Conservation (phyloP, 257 asterid genomes). For the Linderniella brevidens region DNA sequence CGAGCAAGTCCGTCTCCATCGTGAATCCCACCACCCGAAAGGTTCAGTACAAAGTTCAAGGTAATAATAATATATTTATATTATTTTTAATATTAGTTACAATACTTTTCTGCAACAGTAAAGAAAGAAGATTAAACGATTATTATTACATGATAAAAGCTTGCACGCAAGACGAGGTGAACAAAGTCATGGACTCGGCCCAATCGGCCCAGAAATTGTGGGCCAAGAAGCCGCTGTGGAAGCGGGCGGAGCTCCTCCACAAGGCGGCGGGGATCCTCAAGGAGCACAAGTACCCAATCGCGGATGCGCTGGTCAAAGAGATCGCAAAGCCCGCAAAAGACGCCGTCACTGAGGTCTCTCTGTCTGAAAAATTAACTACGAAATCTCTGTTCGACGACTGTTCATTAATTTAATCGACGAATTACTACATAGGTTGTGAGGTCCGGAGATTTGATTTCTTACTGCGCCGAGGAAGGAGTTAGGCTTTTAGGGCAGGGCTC, state of each 20-base stretch:
- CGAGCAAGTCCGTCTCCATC: slow-evolving; percentile 67
- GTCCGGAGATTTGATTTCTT: slow-evolving; percentile 52
- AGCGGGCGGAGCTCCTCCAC: slow-evolving; percentile 94
- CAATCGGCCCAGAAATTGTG: slow-evolving; percentile 67
- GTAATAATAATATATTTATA: slow-evolving; percentile 13
- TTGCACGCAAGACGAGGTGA: slow-evolving; percentile 76
- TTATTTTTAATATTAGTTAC: background rate
- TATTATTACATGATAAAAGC: too few relatives aligned
- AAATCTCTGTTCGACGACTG: background rate
- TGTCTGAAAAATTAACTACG: background rate
- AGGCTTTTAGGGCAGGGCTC: slow-evolving; percentile 53
- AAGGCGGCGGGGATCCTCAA: slow-evolving; percentile 91
- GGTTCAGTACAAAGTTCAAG: slow-evolving; percentile 89
- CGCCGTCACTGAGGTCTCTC: slow-evolving; percentile 68
- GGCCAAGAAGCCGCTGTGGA: slow-evolving; percentile 94
- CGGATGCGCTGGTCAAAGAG: slow-evolving; percentile 83
- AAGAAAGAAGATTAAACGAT: too few relatives aligned
- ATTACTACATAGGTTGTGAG: slow-evolving; percentile 30
- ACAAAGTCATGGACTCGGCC: slow-evolving; percentile 66
- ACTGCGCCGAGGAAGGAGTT: slow-evolving; percentile 70
- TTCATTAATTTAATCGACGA: too few relatives aligned
- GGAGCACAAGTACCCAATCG: slow-evolving; percentile 82
- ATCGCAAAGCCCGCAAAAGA: slow-evolving; percentile 96
- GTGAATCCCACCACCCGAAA: slow-evolving; percentile 77
- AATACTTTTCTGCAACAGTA: too few relatives aligned